Percentiles rank a stretch among this genome's conserved stretches.
These are phyloP conservation scores for Nyssa sinensis DNA, from an alignment of 148 eudicot genomes.

Conservation along the genomic window DNA sequence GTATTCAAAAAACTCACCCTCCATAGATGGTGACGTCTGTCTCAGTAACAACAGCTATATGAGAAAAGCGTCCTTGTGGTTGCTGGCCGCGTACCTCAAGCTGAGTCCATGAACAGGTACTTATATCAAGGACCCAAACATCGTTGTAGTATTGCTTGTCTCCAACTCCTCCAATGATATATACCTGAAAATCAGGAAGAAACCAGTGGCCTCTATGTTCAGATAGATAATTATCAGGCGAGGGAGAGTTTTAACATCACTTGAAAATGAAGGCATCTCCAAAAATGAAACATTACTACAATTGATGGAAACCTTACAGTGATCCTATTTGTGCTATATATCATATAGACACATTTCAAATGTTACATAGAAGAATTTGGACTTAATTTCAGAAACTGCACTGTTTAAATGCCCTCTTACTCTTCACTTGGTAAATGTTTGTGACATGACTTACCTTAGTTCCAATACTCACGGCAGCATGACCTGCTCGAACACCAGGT, in stretches of 20 bases:
- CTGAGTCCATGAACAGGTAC: slow-evolving; percentile 51
- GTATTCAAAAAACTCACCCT: slow-evolving; percentile 81
- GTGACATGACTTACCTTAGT: slow-evolving; percentile 49
- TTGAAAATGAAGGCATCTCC: not conserved
- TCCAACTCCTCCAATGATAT: slow-evolving; percentile 84
- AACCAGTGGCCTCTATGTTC: not conserved
- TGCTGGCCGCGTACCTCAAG: slow-evolving; percentile 56
- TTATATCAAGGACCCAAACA: slow-evolving; percentile 67
- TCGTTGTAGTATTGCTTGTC: slow-evolving; percentile 82
- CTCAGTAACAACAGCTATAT: slow-evolving; percentile 59
- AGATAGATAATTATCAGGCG: not conserved
- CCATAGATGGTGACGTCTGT: slow-evolving; percentile 72
- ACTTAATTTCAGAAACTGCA: not conserved
- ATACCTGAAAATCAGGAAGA: slow-evolving; percentile 41
- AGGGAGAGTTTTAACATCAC: not conserved
- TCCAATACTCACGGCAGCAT: slow-evolving; percentile 68
- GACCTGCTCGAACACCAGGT: slow-evolving; percentile 92
- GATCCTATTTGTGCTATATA: not conserved
- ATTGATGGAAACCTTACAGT: not conserved
- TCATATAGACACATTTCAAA: not conserved
- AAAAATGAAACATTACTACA: not conserved
- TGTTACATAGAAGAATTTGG: not conserved
- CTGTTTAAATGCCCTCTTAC: not conserved
- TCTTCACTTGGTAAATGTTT: not conserved
- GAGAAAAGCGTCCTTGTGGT: slow-evolving; percentile 94